Conservation (phyloP, 1,139 yeast species). For the Candida labiduridarum region DNA sequence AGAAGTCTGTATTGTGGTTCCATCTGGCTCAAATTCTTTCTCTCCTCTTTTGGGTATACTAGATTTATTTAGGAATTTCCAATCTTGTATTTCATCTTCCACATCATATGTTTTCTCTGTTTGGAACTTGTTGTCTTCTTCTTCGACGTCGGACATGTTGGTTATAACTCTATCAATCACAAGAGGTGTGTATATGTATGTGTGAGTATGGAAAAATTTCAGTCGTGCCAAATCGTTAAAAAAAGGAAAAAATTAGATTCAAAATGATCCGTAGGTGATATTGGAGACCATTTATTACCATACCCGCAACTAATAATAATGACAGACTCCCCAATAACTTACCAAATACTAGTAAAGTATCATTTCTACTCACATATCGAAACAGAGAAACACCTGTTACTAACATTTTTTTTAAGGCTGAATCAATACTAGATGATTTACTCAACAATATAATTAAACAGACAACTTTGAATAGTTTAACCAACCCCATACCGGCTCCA, state of each 20-base stretch:
- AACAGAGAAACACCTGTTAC: not conserved
- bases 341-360: conserved; percentile 20
- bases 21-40: conserved; percentile 87
- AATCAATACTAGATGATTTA: conserved; percentile 37
- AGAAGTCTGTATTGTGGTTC: conserved; percentile 59
- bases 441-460: conserved; percentile 37
- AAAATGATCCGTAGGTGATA: not conserved
- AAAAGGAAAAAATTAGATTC: not conserved
- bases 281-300: not conserved
- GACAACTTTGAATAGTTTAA: conserved; percentile 32
- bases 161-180: not conserved
- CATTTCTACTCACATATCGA: not conserved
- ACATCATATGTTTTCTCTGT: conserved; percentile 13
- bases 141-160: conserved; percentile 4
- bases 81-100: conserved; percentile 73
- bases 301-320: conserved; percentile 6
- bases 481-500: conserved; percentile 28
- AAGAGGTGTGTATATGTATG: not conserved
- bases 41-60: conserved; percentile 71
- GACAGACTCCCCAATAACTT: conserved; percentile 20
- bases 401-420: conserved; percentile 24
- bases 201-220: not conserved
- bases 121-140: conserved; percentile 10
- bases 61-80: conserved; percentile 49
- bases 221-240: not conserved